A percentile compares a stretch with the other conserved stretches of the same genome.
phyloP scores from a whole-genome alignment of 2,329 filamentous ascomycete species.

The Rasamsonia emersonii region DNA sequence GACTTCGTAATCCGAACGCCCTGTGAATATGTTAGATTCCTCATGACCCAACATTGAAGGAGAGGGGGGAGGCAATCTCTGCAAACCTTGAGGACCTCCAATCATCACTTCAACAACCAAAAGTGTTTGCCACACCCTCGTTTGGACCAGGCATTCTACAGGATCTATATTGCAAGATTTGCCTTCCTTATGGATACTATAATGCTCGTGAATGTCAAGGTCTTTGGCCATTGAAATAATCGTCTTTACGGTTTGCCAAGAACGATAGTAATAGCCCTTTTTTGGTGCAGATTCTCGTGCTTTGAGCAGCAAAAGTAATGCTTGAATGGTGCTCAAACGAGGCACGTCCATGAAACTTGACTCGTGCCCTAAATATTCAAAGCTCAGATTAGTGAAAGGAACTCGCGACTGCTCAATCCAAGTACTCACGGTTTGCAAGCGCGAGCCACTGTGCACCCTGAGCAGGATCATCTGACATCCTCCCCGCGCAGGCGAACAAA shows the following conservation, averaged over 20 bases:
- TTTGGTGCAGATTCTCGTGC: conserved; percentile 87
- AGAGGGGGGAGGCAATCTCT: conserved; percentile 1
- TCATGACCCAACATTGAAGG: conserved; percentile 3
- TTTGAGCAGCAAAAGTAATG: conserved; percentile 77
- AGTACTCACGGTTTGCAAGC: conserved; percentile 65
- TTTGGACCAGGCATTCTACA: conserved; percentile 74
- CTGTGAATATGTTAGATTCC: conserved; percentile 34
- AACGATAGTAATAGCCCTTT: conserved; percentile 90
- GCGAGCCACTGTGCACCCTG: conserved; percentile 90
- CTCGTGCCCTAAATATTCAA: conserved; percentile 58
- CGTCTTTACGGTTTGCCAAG: conserved; percentile 92
- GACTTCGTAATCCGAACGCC: conserved; percentile 70
- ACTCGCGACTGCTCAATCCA: neutral
- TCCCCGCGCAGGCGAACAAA: conserved; percentile 80
- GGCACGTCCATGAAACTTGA: conserved; percentile 91
- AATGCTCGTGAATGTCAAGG: conserved; percentile 79
- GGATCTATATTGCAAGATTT: conserved; percentile 59
- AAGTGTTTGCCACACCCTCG: conserved; percentile 80
- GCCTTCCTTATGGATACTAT: conserved; percentile 65
- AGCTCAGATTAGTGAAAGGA: conserved; percentile 7
- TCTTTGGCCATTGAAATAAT: conserved; percentile 92
- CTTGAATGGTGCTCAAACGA: conserved; percentile 83
- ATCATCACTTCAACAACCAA: conserved; percentile 87
- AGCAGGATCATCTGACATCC: conserved; percentile 71
- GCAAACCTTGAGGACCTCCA: conserved; percentile 77